Evolutionary conservation across 2,329 filamentous ascomycete genomes (phyloP).

Genomic region (Penicillium sp.): DNA sequence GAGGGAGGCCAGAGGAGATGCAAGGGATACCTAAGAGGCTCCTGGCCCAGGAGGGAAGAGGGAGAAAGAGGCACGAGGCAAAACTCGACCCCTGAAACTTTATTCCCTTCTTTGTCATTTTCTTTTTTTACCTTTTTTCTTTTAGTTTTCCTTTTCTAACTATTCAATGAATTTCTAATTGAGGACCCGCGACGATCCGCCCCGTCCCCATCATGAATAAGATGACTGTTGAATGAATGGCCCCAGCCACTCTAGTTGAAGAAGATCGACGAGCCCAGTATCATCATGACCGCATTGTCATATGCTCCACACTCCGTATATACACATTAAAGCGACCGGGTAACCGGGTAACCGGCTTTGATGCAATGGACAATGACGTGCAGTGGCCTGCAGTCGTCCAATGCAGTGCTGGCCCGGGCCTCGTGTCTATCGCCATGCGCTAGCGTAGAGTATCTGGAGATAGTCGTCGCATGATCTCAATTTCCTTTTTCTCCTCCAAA

Average conservation of each 20-base stretch:
- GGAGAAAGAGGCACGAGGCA: conserved; percentile 1
- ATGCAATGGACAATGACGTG: conserved; percentile 13
- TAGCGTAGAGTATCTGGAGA: not conserved
- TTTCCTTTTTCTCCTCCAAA: not conserved
- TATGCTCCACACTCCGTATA: not conserved
- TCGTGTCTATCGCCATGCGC: not conserved
- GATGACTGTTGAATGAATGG: not conserved
- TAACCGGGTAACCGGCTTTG: not conserved
- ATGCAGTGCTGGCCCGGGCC: not conserved
- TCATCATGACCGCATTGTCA: conserved; percentile 16
- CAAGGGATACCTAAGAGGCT: not conserved
- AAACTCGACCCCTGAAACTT: conserved; percentile 2
- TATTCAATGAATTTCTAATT: conserved; percentile 20
- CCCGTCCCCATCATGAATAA: not conserved
- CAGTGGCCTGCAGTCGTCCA: conserved; percentile 4
- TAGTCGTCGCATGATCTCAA: not conserved
- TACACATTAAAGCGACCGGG: too few relatives aligned
- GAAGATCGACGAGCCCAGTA: conserved; percentile 6
- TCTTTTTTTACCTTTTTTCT: not conserved
- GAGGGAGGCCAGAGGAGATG: not conserved
- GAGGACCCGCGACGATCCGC: conserved; percentile 8
- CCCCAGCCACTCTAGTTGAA: not conserved
- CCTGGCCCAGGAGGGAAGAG: not conserved
- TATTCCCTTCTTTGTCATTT: not conserved
- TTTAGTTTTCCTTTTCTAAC: not conserved